phyloP scores from a whole-genome alignment of 2,329 filamentous ascomycete genomes.

The Lasiodiplodia sp. region DNA sequence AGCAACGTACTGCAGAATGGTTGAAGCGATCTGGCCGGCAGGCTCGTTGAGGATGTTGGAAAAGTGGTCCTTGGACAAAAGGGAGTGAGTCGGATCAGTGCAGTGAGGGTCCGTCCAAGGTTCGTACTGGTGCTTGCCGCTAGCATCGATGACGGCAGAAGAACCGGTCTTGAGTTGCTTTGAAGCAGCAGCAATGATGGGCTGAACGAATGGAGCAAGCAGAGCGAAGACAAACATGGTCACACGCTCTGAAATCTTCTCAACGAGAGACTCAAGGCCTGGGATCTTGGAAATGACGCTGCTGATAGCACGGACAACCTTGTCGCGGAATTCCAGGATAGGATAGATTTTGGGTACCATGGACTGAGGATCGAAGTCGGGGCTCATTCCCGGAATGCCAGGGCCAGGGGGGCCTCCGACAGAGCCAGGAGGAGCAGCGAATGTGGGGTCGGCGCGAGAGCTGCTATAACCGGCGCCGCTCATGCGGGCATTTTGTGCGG shows the following conservation, averaged over 20 bases:
- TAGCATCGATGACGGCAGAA: slow-evolving; percentile 68
- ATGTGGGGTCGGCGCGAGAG: slow-evolving; percentile 46
- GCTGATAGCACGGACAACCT: slow-evolving; percentile 86
- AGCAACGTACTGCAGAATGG: slow-evolving; percentile 82
- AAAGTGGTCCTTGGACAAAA: slow-evolving; percentile 62
- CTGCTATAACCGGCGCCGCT: slow-evolving; percentile 51
- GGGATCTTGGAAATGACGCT: slow-evolving; percentile 90
- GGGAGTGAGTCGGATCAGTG: slow-evolving; percentile 59
- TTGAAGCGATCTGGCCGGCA: slow-evolving; percentile 56
- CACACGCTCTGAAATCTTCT: slow-evolving; percentile 91
- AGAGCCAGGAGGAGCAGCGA: slow-evolving; percentile 54
- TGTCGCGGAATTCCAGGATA: slow-evolving; percentile 92
- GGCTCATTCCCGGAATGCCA: slow-evolving; percentile 76
- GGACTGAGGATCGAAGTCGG: slow-evolving; percentile 69
- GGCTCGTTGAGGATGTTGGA: slow-evolving; percentile 59
- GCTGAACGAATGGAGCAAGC: slow-evolving; percentile 88
- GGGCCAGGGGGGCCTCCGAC: slow-evolving; percentile 53
- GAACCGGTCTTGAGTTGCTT: slow-evolving; percentile 87
- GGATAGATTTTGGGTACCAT: slow-evolving; percentile 79
- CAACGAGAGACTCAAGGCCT: slow-evolving; percentile 85
- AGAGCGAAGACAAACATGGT: slow-evolving; percentile 92
- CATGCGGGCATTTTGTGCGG: slow-evolving; percentile 45
- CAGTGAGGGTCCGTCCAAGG: slow-evolving; percentile 57
- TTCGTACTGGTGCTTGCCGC: slow-evolving; percentile 58
- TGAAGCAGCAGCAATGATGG: slow-evolving; percentile 87